phyloP scores from a whole-genome alignment of 83 land plant genomes.

The Picea engelmannii region DNA sequence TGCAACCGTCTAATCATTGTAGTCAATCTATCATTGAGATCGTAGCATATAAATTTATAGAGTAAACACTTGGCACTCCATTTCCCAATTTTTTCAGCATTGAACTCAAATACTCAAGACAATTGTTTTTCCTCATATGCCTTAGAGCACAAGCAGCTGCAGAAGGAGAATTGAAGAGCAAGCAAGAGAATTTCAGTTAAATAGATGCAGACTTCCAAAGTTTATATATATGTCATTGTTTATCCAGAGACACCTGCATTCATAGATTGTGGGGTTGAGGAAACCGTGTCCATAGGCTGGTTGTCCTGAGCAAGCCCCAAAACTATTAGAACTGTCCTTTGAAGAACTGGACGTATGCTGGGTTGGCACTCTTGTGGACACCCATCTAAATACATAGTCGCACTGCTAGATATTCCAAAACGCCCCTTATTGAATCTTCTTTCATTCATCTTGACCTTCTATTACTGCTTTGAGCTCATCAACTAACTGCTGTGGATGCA shows the following conservation, averaged over 20 bases:
- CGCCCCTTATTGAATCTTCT: too few species aligned
- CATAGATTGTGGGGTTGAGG: constrained; percentile 6
- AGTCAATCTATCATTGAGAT: constrained; percentile 66
- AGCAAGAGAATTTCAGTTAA: constrained; percentile 20
- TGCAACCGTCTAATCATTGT: constrained; percentile 25
- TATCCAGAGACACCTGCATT: too few species aligned
- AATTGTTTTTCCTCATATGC: constrained; percentile 41
- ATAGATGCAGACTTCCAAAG: too few species aligned
- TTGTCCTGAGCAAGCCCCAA: constrained; percentile 20
- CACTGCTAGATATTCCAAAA: too few species aligned
- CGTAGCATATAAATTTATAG: constrained; percentile 42
- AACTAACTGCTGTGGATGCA: too few species aligned
- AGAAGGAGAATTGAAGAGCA: constrained; percentile 78
- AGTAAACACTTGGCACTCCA: constrained; percentile 82
- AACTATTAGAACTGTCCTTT: constrained; percentile 36
- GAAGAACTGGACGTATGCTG: constrained; percentile 46
- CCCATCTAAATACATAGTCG: too few species aligned
- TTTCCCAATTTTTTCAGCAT: constrained; percentile 39
- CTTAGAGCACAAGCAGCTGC: constrained; percentile 74
- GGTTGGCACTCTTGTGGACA: constrained; percentile 29
- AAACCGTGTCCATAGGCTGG: neutral
- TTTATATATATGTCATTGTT: too few species aligned
- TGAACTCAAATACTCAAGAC: constrained; percentile 50
- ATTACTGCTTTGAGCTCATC: too few species aligned
- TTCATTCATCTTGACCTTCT: too few species aligned